These are phyloP conservation scores for Fusarium sp. DNA, from an alignment of 2,329 filamentous ascomycete species.

Conservation along the genomic window DNA sequence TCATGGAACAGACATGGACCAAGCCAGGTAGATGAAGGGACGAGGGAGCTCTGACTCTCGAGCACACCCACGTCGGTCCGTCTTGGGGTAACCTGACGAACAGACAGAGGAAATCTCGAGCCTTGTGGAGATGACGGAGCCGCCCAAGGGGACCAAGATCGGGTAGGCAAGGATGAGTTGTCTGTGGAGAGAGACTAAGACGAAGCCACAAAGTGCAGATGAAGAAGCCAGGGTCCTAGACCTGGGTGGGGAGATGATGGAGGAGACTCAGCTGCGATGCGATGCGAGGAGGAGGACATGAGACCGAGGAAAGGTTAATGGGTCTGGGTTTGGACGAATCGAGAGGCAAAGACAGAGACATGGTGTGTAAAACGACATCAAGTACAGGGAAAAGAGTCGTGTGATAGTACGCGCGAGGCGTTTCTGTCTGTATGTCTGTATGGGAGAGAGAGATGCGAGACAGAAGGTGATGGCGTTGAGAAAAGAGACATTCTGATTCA, in stretches of 20 bases:
- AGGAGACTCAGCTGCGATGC: conserved; percentile 10
- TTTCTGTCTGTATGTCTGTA: conserved; percentile 5
- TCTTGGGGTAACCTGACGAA: conserved; percentile 25
- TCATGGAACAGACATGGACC: conserved; percentile 15
- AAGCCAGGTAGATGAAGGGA: conserved; percentile 9
- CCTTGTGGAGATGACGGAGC: conserved; percentile 35
- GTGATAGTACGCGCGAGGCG: conserved; percentile 26
- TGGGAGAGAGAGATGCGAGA: conserved; percentile 1
- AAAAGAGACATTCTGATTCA: neutral
- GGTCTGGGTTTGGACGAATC: conserved; percentile 33
- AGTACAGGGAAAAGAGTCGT: conserved; percentile 29
- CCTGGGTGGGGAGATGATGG: conserved; percentile 32
- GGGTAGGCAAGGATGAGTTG: conserved; percentile 30
- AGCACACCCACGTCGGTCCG: neutral
- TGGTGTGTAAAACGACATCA: conserved; percentile 47
- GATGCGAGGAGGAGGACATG: conserved; percentile 4
- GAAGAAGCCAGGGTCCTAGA: conserved; percentile 34
- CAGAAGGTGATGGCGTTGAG: neutral
- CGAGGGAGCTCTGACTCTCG: conserved; percentile 20
- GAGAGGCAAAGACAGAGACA: conserved; percentile 40
- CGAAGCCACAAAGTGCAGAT: conserved; percentile 34
- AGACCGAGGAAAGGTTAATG: conserved; percentile 12
- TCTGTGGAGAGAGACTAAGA: conserved; percentile 33
- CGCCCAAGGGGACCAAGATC: conserved; percentile 29
- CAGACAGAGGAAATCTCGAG: conserved; percentile 8